Percentiles rank a stretch among this genome's conserved stretches.
These are phyloP conservation scores for Neohortaea acidophila DNA, from an alignment of 495 filamentous ascomycete genomes.

Conservation along the genomic window DNA sequence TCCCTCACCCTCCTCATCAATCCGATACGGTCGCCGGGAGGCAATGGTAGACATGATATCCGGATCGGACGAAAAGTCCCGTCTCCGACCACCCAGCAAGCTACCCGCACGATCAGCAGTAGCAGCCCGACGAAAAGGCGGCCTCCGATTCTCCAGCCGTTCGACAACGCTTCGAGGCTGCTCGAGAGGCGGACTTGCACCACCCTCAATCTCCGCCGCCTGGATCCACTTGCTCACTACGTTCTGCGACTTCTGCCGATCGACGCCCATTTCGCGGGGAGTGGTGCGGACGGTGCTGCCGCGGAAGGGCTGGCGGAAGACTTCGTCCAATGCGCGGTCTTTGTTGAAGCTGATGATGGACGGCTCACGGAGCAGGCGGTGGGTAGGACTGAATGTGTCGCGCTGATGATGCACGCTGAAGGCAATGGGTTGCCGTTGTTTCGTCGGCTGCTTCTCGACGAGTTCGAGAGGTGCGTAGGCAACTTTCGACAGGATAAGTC, in stretches of 20 bases:
- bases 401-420: slow-evolving; percentile 29
- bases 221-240: slow-evolving; percentile 83
- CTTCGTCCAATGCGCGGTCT: slow-evolving; percentile 79
- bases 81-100: slow-evolving; percentile 16
- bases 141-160: slow-evolving; percentile 34
- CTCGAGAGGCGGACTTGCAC: slow-evolving; percentile 47
- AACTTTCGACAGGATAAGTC: slow-evolving; percentile 47
- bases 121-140: slow-evolving; percentile 4
- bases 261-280: slow-evolving; percentile 29
- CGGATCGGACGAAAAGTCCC: slow-evolving; percentile 42
- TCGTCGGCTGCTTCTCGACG: slow-evolving; percentile 27
- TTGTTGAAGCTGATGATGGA: slow-evolving; percentile 75
- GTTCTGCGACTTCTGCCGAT: slow-evolving; percentile 51
- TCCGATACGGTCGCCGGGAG: slow-evolving; percentile 15
- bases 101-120: slow-evolving; percentile 14
- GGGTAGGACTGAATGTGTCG: slow-evolving; percentile 50
- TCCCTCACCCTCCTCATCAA: slow-evolving; percentile 24
- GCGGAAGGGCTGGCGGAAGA: slow-evolving; percentile 54
- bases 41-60: slow-evolving; percentile 30
- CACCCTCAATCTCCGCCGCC: slow-evolving; percentile 45
- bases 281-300: slow-evolving; percentile 32
- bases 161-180: slow-evolving; percentile 44
- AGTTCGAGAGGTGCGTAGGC: slow-evolving; percentile 67
- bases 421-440: slow-evolving; percentile 26
- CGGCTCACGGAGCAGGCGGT: slow-evolving; percentile 51